Base-by-base conservation (phyloP, 768 basidiomycete species). In the Dendrothele bispora region DNA sequence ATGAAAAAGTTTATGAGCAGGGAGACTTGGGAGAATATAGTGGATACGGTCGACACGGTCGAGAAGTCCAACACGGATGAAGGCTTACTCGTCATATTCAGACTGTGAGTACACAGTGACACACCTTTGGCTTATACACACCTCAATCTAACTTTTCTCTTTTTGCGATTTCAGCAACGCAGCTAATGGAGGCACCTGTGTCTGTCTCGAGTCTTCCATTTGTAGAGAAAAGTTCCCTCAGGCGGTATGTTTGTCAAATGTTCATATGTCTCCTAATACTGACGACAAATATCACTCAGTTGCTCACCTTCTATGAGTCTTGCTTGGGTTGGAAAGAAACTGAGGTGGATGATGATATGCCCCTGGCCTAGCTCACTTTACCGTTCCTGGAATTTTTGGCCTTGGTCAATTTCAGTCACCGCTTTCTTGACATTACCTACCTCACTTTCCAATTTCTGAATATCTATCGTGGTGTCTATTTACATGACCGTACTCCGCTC, bases 11-110 rank as follows among this genome's bases (percentile, higher is more conserved):
- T 79, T 53, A 76, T 77, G 73, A 66, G 70, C 48, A 55, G 67
- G 25, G 48, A 68, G 2, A 74, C 63, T 51, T 92, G 89, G 89
- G 89, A 89, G 53, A 69, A 73, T 14, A 62, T 90, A 27, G 68
- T 92, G 30, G 63, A 77, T 4, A 61, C 64, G 0, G 72, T 92
- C 35, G 87, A 90, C 58, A 92, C 89, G 3, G 83, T 92, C 46
- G 90, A 91, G 63, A 72, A 74, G 37, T 65, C 65, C 20, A 63
- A 65, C 0, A 72, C 78, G 5, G 66, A 61, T 20, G 63, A 65
- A 2, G 56, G 65, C 1, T 72, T 91, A 40, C 56, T 64, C 27
- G 79, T 91, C 5, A 91, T 83, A 56, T 89, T 91, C 65, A 79
- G 78, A 7, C 58, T 90, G 89, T 90, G 50, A 39, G 88, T 72